These are phyloP conservation scores for Pachyrhizus erosus DNA, from an alignment of 306 rosid species.

Conservation along the genomic window DNA sequence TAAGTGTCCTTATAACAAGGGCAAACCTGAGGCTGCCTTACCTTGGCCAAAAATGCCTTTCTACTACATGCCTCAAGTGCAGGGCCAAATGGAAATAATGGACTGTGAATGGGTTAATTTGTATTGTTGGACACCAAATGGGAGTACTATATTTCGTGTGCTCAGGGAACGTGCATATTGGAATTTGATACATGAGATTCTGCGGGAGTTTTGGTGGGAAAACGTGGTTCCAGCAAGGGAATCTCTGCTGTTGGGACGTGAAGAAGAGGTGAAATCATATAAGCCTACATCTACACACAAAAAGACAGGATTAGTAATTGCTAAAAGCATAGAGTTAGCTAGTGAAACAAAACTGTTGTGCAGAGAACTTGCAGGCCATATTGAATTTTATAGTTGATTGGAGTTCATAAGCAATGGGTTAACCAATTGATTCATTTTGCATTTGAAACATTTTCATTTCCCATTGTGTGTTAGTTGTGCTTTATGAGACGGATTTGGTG, in stretches of 20 bases:
- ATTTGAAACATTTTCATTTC: background rate
- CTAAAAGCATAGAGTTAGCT: constrained; percentile 78
- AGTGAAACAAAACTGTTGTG: constrained; percentile 75
- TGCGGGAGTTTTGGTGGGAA: constrained; percentile 97
- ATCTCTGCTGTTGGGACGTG: constrained; percentile 61
- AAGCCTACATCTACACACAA: constrained; percentile 78
- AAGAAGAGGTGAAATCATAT: constrained; percentile 60
- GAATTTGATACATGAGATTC: constrained; percentile 75
- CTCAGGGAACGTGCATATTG: constrained; percentile 71
- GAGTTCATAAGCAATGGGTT: constrained; percentile 21
- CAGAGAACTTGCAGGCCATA: constrained; percentile 80
- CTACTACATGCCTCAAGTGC: constrained; percentile 98
- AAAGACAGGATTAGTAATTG: constrained; percentile 75
- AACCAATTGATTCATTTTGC: constrained; percentile 39
- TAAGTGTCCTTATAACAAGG: constrained; percentile 96
- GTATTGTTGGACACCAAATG: constrained; percentile 95
- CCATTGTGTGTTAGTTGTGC: constrained; percentile 20
- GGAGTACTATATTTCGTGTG: constrained; percentile 89
- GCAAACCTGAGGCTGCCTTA: constrained; percentile 84
- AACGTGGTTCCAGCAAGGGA: constrained; percentile 91
- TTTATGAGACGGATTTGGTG: background rate
- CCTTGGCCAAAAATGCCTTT: constrained; percentile 92
- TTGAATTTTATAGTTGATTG: constrained; percentile 64
- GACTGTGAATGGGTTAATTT: constrained; percentile 87
- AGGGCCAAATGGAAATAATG: constrained; percentile 97